Conservation (phyloP, 768 basidiomycete genomes). For the Rhodocollybia butyracea region DNA sequence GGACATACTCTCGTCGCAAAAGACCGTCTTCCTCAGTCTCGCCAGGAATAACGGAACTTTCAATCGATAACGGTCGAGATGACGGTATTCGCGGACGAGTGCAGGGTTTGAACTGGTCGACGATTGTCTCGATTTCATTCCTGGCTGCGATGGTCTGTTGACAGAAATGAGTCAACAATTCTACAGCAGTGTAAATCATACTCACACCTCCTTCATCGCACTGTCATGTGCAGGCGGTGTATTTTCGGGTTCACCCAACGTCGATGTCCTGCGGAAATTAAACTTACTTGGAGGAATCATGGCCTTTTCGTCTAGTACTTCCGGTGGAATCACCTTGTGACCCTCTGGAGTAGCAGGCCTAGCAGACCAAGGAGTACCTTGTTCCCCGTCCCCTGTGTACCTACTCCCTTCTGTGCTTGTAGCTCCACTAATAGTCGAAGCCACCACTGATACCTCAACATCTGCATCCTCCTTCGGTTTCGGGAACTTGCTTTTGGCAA, state of each 20-base stretch:
- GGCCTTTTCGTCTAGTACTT: conserved; percentile 74
- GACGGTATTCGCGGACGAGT: neutral
- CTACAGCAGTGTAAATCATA: neutral
- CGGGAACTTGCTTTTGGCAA: conserved; percentile 76
- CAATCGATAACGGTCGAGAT: conserved; percentile 38
- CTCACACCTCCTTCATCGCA: neutral
- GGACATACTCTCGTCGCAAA: conserved; percentile 85
- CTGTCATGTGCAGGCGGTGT: conserved; percentile 2
- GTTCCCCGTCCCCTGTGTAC: neutral
- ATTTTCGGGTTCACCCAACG: conserved; percentile 10
- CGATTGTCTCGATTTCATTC: neutral
- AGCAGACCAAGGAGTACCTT: conserved; percentile 31
- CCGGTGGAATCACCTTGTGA: conserved; percentile 72
- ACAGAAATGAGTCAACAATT: neutral
- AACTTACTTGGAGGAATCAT: conserved; percentile 85
- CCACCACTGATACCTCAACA: conserved; percentile 9
- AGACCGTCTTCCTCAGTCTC: conserved; percentile 83
- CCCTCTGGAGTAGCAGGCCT: conserved; percentile 60
- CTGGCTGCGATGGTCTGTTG: neutral
- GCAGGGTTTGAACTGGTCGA: conserved; percentile 3
- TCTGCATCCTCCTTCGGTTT: conserved; percentile 36
- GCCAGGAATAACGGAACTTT: conserved; percentile 72
- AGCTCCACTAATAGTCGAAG: conserved; percentile 18
- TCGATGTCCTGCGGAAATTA: conserved; percentile 51
- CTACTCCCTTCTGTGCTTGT: conserved; percentile 20